A percentile compares a stretch with the other conserved stretches of the same genome.
Conservation (phyloP, 2,329 filamentous ascomycete species). For the Pyrenochaeta sp. region DNA sequence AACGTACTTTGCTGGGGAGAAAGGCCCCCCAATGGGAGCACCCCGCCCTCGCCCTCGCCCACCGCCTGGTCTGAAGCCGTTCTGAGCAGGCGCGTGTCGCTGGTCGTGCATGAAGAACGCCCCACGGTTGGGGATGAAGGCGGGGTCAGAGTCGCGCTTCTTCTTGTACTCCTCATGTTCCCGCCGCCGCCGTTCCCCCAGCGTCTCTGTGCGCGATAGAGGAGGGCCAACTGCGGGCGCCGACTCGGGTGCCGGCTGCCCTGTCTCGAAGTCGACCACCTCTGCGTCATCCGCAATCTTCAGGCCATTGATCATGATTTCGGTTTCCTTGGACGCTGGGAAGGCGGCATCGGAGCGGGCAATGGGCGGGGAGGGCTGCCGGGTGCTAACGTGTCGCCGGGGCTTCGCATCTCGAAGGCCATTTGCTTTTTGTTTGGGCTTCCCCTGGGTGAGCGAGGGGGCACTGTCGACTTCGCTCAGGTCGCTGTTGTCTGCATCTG, state of each 20-base stretch:
- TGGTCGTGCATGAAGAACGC: conserved; percentile 98
- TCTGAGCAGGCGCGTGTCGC: conserved; percentile 77
- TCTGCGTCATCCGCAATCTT: conserved; percentile 57
- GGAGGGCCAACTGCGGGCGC: conserved; percentile 51
- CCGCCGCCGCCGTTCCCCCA: conserved; percentile 75
- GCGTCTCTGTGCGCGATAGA: conserved; percentile 59
- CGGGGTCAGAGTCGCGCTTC: conserved; percentile 86
- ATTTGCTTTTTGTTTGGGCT: conserved; percentile 50
- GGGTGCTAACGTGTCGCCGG: conserved; percentile 33
- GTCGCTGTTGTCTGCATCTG: conserved; percentile 67
- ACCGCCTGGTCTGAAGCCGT: conserved; percentile 74
- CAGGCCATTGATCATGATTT: conserved; percentile 69
- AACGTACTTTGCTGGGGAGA: conserved; percentile 69
- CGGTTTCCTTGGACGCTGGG: conserved; percentile 62
- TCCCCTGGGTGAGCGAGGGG: conserved; percentile 44
- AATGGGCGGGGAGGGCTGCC: conserved; percentile 46
- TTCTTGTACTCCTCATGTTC: conserved; percentile 93
- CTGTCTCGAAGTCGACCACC: conserved; percentile 63
- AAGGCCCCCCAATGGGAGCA: conserved; percentile 62
- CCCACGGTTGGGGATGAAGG: conserved; percentile 92
- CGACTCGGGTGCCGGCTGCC: conserved; percentile 39
- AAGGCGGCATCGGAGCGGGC: conserved; percentile 50
- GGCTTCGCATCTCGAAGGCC: conserved; percentile 45
- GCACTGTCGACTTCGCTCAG: conserved; percentile 61
- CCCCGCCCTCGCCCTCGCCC: conserved; percentile 68